Percentiles rank a stretch among this genome's conserved stretches.
These are phyloP conservation scores for Neospermospora avenae DNA, from an alignment of 2,329 filamentous ascomycete species.

Conservation along the genomic window DNA sequence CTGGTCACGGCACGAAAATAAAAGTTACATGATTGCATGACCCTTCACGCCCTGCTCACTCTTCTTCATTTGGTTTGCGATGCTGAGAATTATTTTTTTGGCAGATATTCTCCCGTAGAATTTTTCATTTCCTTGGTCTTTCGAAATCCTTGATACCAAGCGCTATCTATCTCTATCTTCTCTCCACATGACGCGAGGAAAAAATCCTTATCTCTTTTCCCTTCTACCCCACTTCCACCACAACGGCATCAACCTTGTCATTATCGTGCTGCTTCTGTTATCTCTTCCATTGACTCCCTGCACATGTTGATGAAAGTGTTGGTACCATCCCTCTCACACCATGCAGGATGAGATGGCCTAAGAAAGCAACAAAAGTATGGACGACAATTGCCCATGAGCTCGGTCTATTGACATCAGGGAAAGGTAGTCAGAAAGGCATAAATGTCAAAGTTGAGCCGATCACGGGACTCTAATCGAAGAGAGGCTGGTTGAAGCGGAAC, in stretches of 20 bases:
- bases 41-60: background rate
- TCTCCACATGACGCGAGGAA: background rate
- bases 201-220: slow-evolving; percentile 1
- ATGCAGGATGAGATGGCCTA: too few relatives aligned
- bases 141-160: background rate
- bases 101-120: too few relatives aligned
- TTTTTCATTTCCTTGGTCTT: too few relatives aligned
- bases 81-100: too few relatives aligned
- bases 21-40: slow-evolving; percentile 11
- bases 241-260: background rate
- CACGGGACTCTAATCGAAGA: too few relatives aligned
- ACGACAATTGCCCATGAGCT: too few relatives aligned
- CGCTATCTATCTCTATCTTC: background rate
- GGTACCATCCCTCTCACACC: background rate
- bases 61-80: too few relatives aligned
- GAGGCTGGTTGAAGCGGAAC: too few relatives aligned
- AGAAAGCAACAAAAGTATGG: too few relatives aligned
- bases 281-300: background rate
- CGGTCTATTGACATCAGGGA: too few relatives aligned
- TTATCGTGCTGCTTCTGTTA: background rate
- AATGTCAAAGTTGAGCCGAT: too few relatives aligned
- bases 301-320: background rate
- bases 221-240: background rate
- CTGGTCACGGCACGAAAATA: slow-evolving; percentile 9
- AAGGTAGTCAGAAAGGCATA: too few relatives aligned